phyloP scores from a whole-genome alignment of 805 yeast species.

The Candida ficus region DNA sequence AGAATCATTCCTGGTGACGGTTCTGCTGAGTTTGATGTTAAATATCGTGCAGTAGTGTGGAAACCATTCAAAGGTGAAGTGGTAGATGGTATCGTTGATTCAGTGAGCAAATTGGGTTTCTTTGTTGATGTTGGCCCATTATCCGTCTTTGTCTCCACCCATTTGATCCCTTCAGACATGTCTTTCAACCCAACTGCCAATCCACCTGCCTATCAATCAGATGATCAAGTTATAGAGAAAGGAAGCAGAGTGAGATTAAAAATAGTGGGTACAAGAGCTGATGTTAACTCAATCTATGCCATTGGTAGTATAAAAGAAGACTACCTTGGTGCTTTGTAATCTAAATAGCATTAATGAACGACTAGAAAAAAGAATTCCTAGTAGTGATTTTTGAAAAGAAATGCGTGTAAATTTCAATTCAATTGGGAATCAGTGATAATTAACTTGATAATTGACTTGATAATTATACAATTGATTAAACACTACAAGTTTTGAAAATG shows the following conservation, averaged over 20 bases:
- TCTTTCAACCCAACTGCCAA: constrained; percentile 90
- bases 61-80: constrained; percentile 98
- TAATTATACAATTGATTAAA: no score
- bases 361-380: not conserved
- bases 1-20: constrained; percentile 87
- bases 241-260: constrained; percentile 92
- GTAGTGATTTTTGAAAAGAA: not conserved
- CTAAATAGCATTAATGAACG: constrained; percentile 3
- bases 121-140: constrained; percentile 98
- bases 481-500: no score
- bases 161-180: constrained; percentile 92
- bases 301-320: constrained; percentile 98
- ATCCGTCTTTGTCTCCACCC: constrained; percentile 90
- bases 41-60: constrained; percentile 96
- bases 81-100: constrained; percentile 93
- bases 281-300: constrained; percentile 95
- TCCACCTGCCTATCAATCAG: constrained; percentile 96
- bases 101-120: constrained; percentile 91
- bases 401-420: no score
- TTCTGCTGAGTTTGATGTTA: constrained; percentile 93
- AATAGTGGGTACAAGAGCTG: constrained; percentile 95
- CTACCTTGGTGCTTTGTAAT: constrained; percentile 76
- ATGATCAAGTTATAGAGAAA: constrained; percentile 91
- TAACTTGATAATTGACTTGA: no score
- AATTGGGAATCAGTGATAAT: no score